Evolutionary conservation across 345 rosid genomes (phyloP).

Genomic region (Psidium friedrichsthalianum): DNA sequence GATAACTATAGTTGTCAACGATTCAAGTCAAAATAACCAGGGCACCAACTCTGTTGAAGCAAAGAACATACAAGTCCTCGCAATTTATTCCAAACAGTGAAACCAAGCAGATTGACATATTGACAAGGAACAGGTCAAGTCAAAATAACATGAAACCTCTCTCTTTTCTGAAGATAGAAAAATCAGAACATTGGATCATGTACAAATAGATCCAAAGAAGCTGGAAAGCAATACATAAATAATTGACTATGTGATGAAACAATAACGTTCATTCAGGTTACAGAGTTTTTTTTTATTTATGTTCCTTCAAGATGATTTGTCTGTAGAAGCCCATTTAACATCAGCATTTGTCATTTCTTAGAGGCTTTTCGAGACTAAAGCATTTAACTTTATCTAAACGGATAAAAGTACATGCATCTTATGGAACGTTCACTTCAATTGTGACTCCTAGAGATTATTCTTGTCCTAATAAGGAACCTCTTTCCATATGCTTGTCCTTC

Average conservation of each 20-base stretch:
- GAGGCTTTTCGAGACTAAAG: neutral
- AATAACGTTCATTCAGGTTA: neutral
- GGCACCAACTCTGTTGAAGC: neutral
- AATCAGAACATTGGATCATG: neutral
- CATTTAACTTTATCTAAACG: neutral
- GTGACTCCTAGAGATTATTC: neutral
- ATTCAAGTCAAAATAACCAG: neutral
- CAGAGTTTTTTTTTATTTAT: neutral
- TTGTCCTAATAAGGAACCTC: neutral
- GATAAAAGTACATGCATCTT: neutral
- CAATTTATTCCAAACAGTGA: neutral
- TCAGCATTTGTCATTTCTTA: neutral
- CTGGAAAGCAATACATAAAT: neutral
- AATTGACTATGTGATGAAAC: neutral
- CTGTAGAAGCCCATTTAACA: neutral
- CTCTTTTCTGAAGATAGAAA: neutral
- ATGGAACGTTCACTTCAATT: neutral
- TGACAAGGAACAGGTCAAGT: neutral
- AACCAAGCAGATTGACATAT: neutral
- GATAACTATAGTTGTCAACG: neutral
- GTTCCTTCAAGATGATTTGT: neutral
- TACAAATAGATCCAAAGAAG: neutral
- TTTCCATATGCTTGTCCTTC: neutral
- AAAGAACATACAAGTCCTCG: neutral
- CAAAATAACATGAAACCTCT: neutral